Evolutionary conservation across 2,329 filamentous ascomycete species (phyloP), one percentile per base, ranked within the genome.

Genomic region (Fusarium anguioides): DNA sequence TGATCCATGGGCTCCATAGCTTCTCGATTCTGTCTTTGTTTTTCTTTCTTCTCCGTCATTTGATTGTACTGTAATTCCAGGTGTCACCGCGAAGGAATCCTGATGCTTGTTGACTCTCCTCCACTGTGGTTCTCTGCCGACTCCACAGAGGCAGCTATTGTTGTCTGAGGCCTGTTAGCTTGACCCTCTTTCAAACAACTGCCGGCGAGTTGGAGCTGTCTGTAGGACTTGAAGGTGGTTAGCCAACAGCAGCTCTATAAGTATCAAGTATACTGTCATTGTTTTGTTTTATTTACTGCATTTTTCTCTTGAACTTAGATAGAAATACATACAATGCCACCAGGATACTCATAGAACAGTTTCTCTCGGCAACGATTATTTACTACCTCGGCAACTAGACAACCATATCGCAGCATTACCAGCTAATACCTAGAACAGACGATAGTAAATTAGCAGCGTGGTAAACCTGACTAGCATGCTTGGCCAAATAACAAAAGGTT

Each of bases 101-200:
- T 53, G 40, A 40, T 52, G 54, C 54, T 54, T 66, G 42, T 54
- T 66, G 42, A 58, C 41, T 48, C 39, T 44, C 64, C 62, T 67
- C 66, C 56, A 59, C 60, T 53, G 35, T 47, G 60, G 48, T 48
- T 64, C 51, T 39, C 49, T 39, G 37, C 21, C 37, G 57, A 62
- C 69, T 61, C 69, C 69, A 72, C 69, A 65, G 44, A 51, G 42
- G 59, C 59, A 64, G 48, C 53, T 62, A 61, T 68, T 64, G 61
- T 57, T 65, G 50, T 68, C 48, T 53, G 58, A 65, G 69, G 59
- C 51, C 59, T 68, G 44, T 70, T 68, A 61, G 60, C 40, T 40
- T 35, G 66, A 63, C 60, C 65, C 65, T 68, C 65, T 69, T 50
- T 61, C 55, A 42, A 31, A 58, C 66, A 68, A 68, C 51, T 68